These are phyloP conservation scores for Ceratobasidium sp. DNA, from an alignment of 1,284 basidiomycete species.

Conservation along the genomic window DNA sequence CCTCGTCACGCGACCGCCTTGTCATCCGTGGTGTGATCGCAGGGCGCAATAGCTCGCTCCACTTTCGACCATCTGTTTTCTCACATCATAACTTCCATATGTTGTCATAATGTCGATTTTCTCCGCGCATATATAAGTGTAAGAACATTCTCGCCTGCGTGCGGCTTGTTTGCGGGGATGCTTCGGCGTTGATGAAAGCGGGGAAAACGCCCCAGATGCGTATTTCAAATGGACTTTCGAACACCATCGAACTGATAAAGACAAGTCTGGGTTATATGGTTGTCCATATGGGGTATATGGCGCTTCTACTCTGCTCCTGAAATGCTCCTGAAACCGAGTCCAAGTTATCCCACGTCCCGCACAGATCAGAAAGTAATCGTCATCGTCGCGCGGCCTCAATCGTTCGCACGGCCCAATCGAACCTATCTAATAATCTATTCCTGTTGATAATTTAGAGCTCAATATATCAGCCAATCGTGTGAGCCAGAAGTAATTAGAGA, in stretches of 20 bases:
- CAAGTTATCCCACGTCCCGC: too few relatives aligned
- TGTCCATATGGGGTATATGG: too few relatives aligned
- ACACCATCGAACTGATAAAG: background rate
- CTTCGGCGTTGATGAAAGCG: background rate
- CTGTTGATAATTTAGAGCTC: too few relatives aligned
- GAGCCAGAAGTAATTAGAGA: too few relatives aligned
- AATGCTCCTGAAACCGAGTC: too few relatives aligned
- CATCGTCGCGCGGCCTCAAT: too few relatives aligned
- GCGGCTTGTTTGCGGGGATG: background rate
- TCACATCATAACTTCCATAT: conserved; percentile 13
- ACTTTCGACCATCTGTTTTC: background rate
- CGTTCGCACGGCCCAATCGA: too few relatives aligned
- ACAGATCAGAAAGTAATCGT: too few relatives aligned
- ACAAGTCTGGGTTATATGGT: too few relatives aligned
- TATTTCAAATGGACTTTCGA: background rate
- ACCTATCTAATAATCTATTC: too few relatives aligned
- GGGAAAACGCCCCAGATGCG: conserved; percentile 41
- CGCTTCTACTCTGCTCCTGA: too few relatives aligned
- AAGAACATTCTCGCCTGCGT: background rate
- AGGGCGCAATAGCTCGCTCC: conserved; percentile 37
- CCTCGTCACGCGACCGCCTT: conserved; percentile 27
- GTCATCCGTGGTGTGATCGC: conserved; percentile 11
- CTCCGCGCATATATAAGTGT: conserved; percentile 11
- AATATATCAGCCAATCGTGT: too few relatives aligned
- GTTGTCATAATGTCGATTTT: conserved; percentile 1